Base-by-base conservation (phyloP, 805 yeast species). In the Wickerhamomyces tratensis region DNA sequence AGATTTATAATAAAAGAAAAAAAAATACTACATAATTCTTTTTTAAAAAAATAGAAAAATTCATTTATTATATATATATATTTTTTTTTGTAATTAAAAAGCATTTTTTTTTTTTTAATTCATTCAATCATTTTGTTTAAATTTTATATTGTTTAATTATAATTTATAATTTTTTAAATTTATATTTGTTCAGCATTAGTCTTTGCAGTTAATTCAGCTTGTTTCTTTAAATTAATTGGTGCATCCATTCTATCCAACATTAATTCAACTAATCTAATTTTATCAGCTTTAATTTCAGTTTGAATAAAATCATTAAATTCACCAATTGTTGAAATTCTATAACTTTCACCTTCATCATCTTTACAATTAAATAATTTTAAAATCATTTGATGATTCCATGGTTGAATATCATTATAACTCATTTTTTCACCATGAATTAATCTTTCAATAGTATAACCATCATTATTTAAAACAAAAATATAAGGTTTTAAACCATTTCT, bases 391-490 rank as follows among this genome's bases (percentile, higher is more conserved):
- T 81, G 82, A 57, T 78, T 72, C 87, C 87, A 81, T 43, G 72
- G 64, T 64, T 80, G 86, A 55, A 81, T 75, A 51, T 72, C 76
- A 61, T 81, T 81, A 66, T 81, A 81, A 43, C 68, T 63, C 40
- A 85, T 85, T 30, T 65, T 65, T 52, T 67, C 74, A 59, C 86
- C 86, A 65, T 81, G 86, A 51, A 81, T 79, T 65, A 80, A 71
- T 65, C 79, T 76, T 65, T 80, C 86, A 57, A 80, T 80, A 53
- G 87, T 80, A 69, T 80, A 81, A 61, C 87, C 87, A 49, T 72
- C 76, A 64, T 81, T 81, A 68, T 80, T 81, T 58, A 81, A 69
- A 33, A 81, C 76, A 58, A 80, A 80, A 56, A 81, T 62, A 65
- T 80, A 80, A 54, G 86, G 86, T 49, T 71, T 77, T 54, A 77